Percentiles rank a stretch among this genome's conserved stretches.
Conservation (phyloP, 1,284 basidiomycete genomes). For the Puccinia polysora region DNA sequence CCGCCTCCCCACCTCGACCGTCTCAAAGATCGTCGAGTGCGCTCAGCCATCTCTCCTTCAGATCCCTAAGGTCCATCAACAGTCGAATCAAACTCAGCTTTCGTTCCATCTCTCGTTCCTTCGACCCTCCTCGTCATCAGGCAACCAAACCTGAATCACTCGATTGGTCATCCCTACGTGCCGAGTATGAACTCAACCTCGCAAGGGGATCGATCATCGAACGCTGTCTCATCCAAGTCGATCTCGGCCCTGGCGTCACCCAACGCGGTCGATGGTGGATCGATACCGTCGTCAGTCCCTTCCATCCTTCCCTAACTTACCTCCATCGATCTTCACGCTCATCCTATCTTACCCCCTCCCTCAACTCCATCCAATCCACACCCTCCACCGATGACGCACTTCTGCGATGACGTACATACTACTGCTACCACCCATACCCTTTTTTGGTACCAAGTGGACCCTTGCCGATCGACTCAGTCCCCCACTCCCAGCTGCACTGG, state of each 20-base stretch:
- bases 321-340: background rate
- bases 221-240: constrained; percentile 35
- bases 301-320: background rate
- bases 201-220: constrained; percentile 41
- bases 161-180: constrained; percentile 25
- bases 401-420: background rate
- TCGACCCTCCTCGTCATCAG: no score
- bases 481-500: constrained; percentile 28
- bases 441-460: constrained; percentile 14
- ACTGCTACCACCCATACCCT: no score
- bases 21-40: no score
- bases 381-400: background rate
- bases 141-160: background rate
- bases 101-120: no score
- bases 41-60: no score
- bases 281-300: constrained; percentile 29
- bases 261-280: constrained; percentile 18
- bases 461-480: constrained; percentile 39
- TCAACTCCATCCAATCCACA: background rate
- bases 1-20: no score
- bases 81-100: no score
- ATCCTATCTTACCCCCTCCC: background rate
- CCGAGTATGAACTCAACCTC: constrained; percentile 28
- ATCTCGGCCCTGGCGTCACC: constrained; percentile 14
- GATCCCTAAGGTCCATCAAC: no score